These are phyloP conservation scores for Pseudonitzschia delicatissima DNA, from an alignment of 108 stramenopile species.

Conservation along the genomic window DNA sequence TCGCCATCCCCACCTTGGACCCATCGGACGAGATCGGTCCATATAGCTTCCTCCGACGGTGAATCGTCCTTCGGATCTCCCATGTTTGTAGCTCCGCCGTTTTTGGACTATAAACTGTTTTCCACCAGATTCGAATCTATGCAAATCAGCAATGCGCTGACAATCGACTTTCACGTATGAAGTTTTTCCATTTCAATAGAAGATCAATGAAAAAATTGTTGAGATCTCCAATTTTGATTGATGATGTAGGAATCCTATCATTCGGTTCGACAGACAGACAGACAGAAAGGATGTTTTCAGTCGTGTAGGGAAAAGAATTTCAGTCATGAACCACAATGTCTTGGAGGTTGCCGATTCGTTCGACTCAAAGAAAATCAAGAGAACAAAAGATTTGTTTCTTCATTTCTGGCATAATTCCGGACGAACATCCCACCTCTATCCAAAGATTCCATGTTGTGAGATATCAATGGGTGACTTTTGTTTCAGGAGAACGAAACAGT, in stretches of 20 bases:
- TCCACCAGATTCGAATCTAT: not conserved
- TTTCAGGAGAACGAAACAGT: too few species aligned
- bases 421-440: too few species aligned
- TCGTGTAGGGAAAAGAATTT: too few species aligned
- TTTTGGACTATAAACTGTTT: too few species aligned
- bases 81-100: not conserved
- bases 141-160: not conserved
- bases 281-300: not conserved
- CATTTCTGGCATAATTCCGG: too few species aligned
- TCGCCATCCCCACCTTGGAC: not conserved
- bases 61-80: not conserved
- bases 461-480: too few species aligned
- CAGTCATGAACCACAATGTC: too few species aligned
- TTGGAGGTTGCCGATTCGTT: too few species aligned
- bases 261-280: not conserved
- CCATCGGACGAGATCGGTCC: constrained; percentile 4
- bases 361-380: too few species aligned
- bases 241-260: not conserved
- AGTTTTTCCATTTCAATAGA: not conserved
- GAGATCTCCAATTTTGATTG: not conserved
- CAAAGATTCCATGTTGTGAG: too few species aligned
- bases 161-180: not conserved
- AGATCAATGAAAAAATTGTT: not conserved
- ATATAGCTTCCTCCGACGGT: not conserved
- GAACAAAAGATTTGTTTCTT: too few species aligned